phyloP scores from a whole-genome alignment of 2,329 filamentous ascomycete species.

The Akanthomyces lecanii region DNA sequence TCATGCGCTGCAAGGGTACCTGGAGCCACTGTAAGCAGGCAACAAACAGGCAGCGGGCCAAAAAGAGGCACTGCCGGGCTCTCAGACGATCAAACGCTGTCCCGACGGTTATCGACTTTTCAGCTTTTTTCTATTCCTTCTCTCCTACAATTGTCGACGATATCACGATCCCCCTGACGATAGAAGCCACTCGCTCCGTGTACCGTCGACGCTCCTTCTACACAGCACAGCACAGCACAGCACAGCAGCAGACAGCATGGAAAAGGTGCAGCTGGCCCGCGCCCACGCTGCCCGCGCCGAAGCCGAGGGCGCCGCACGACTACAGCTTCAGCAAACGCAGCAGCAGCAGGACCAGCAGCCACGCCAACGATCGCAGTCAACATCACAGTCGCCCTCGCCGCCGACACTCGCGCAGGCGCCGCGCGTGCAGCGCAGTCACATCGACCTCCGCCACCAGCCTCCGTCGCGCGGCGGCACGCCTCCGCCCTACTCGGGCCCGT shows the following conservation, averaged over 20 bases:
- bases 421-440: not conserved
- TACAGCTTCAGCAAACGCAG: slow-evolving; percentile 2
- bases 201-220: not conserved
- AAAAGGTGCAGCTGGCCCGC: slow-evolving; percentile 15
- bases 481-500: slow-evolving; percentile 35
- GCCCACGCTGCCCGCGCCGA: slow-evolving; percentile 13
- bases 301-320: not conserved
- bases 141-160: not conserved
- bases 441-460: not conserved
- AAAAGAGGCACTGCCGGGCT: not conserved
- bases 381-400: slow-evolving; percentile 4
- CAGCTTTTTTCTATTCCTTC: not conserved
- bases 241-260: not conserved
- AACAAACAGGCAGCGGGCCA: not conserved
- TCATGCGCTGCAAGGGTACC: not conserved
- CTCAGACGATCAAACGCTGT: slow-evolving; percentile 2
- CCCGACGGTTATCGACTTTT: not conserved
- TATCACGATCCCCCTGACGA: slow-evolving; percentile 2
- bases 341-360: not conserved
- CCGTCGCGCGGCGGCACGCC: slow-evolving; percentile 21
- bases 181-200: not conserved
- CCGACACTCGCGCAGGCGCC: not conserved
- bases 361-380: not conserved
- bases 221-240: not conserved
- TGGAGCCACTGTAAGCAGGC: slow-evolving; percentile 4